Evolutionary conservation across 2,329 filamentous ascomycete genomes (phyloP).

Genomic region (Juglanconis juglandina): DNA sequence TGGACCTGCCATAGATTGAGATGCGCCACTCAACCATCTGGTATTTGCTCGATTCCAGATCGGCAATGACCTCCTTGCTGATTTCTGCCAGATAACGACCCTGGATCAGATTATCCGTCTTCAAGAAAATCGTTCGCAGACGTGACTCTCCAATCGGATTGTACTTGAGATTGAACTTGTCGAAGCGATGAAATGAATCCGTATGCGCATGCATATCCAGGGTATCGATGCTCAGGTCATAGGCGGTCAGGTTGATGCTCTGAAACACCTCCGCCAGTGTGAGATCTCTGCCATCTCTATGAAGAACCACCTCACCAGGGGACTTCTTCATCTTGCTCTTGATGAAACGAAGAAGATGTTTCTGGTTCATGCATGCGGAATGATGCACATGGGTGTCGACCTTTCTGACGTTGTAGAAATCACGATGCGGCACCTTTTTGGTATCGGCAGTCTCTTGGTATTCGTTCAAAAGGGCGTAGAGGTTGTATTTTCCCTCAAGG

Average conservation of each 20-base stretch:
- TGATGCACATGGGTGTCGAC: slow-evolving; percentile 99
- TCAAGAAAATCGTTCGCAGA: slow-evolving; percentile 94
- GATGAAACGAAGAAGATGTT: slow-evolving; percentile 95
- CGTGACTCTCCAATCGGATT: slow-evolving; percentile 96
- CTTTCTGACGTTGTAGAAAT: slow-evolving; percentile 98
- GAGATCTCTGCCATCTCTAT: slow-evolving; percentile 85
- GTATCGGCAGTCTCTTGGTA: slow-evolving; percentile 98
- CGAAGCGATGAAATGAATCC: slow-evolving; percentile 96
- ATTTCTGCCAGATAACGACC: slow-evolving; percentile 96
- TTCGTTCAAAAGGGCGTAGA: slow-evolving; percentile 90
- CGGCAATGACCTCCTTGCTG: slow-evolving; percentile 94
- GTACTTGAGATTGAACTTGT: slow-evolving; percentile 99
- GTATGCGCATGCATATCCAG: slow-evolving; percentile 99
- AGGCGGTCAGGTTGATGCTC: slow-evolving; percentile 94
- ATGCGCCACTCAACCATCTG: slow-evolving; percentile 99
- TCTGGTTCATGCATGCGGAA: slow-evolving; percentile 99
- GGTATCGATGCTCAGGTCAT: slow-evolving; percentile 96
- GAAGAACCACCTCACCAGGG: slow-evolving; percentile 89
- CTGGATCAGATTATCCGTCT: slow-evolving; percentile 97
- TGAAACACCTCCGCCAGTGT: slow-evolving; percentile 93
- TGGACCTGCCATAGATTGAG: slow-evolving; percentile 87
- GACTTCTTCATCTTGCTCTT: slow-evolving; percentile 99
- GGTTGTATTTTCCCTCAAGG: slow-evolving; percentile 92
- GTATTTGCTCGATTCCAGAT: slow-evolving; percentile 97
- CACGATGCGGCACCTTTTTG: slow-evolving; percentile 94